Evolutionary conservation across 164 flowering plant species (phyloP).

Genomic region (Berberis thunbergii): DNA sequence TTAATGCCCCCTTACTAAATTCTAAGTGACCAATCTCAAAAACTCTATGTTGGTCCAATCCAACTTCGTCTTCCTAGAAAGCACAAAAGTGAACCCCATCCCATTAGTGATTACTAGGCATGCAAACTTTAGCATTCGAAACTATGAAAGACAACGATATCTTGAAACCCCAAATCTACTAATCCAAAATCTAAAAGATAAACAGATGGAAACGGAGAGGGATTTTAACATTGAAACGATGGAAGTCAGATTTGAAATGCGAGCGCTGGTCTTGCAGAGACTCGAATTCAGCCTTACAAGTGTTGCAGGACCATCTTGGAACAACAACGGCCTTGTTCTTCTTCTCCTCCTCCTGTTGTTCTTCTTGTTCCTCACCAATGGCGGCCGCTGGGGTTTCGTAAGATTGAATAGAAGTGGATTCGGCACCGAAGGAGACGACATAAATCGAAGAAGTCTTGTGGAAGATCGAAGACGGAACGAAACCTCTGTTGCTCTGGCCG

Average conservation of each 20-base stretch:
- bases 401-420: constrained; percentile 1
- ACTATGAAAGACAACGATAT: no score
- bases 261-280: constrained; percentile 82
- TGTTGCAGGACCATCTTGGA: constrained; percentile 68
- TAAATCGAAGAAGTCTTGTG: constrained; percentile 48
- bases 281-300: constrained; percentile 74
- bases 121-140: no score
- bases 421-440: constrained; percentile 36
- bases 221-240: constrained; percentile 69
- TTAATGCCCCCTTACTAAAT: no score
- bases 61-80: no score
- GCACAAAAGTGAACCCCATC: no score
- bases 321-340: not conserved
- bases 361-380: constrained; percentile 4
- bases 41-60: no score
- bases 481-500: constrained; percentile 22
- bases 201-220: not conserved
- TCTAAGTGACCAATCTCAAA: no score
- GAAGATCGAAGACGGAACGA: constrained; percentile 59
- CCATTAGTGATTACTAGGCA: no score
- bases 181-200: not conserved
- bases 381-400: constrained; percentile 4
- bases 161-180: no score
- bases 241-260: constrained; percentile 86
- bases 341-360: not conserved